Base-by-base conservation (phyloP, 176 grass and related monocot species). In the Oryza officinalis region DNA sequence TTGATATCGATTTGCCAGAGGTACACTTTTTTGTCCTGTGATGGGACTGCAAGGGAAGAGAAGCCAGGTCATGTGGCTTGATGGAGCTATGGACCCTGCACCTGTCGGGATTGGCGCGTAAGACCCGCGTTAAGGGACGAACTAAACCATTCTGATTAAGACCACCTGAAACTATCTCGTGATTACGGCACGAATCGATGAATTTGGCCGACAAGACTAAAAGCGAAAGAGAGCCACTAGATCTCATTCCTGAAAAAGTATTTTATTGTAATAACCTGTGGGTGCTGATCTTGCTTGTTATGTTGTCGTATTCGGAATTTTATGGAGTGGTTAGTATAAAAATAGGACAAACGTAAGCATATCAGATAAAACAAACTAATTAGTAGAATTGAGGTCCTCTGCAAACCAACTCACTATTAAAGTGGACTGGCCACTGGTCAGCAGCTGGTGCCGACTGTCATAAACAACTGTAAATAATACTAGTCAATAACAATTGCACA, bases 51-150 rank as follows among this genome's bases (percentile, higher is more conserved):
- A 71, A 25, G n/a, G 10, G 5, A 71, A 27, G 6, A 26, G 38
- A 13, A 45, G 22, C 22, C 22, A 60, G 3, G 1, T 60, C 18
- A 4, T 7, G 5, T 20, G 18, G 18, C 18, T 8, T 54, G 49
- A 52, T 18, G 17, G 17, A 52, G 17, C 9, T 15, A 52, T 20
- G 49, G 49, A 57, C 67, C 32, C 78, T 47, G 79, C 22, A 38
- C 20, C 6, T 41, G 50, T 44, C 52, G 33, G 33, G 37, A 38
- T 38, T 38, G 37, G 37, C 37, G 37, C 37, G 37, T 38, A 38
- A 23, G 44, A 13, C 25, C 26, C 77, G 85, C 61, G 61, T 86
- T 18, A 23, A 74, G 60, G 61, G 67, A 86, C 15, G 13, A 37
- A 31, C 14, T 20, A 46, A 69, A n/a, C 1, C 17, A 10, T 60